phyloP scores from a whole-genome alignment of 805 yeast genomes.

The Candida endomychidarum region DNA sequence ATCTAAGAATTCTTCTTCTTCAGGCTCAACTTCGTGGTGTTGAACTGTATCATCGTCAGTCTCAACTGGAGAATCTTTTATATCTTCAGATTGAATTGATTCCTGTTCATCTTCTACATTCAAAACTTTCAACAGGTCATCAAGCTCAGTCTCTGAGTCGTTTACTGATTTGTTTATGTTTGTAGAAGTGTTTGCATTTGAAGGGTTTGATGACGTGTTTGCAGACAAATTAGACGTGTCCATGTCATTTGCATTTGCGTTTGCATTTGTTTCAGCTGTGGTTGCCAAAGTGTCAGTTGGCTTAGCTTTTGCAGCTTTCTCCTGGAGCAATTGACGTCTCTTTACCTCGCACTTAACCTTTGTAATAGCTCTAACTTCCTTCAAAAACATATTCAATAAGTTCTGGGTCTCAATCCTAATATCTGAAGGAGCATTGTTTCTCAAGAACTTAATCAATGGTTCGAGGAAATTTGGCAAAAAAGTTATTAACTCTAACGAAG shows the following conservation, averaged over 20 bases:
- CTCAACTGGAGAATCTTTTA: slow-evolving; percentile 12
- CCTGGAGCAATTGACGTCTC: slow-evolving; percentile 19
- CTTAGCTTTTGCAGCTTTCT: slow-evolving; percentile 13
- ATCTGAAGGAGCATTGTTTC: slow-evolving; percentile 79
- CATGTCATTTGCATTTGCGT: neutral
- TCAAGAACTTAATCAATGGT: slow-evolving; percentile 72
- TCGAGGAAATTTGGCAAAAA: slow-evolving; percentile 88
- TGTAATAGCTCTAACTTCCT: slow-evolving; percentile 76
- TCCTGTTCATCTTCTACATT: slow-evolving; percentile 11
- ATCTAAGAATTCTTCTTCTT: slow-evolving; percentile 42
- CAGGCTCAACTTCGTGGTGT: slow-evolving; percentile 11
- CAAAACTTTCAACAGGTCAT: neutral
- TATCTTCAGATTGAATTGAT: slow-evolving; percentile 11
- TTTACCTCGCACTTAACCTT: slow-evolving; percentile 60
- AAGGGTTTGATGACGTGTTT: no score
- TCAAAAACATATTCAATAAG: slow-evolving; percentile 68
- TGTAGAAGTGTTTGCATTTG: no score
- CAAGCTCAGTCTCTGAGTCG: neutral
- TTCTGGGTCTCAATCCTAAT: slow-evolving; percentile 84
- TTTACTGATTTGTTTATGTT: no score
- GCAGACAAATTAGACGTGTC: no score
- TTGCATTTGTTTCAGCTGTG: slow-evolving; percentile 1
- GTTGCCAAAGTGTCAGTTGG: slow-evolving; percentile 2
- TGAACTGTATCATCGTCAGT: slow-evolving; percentile 9
- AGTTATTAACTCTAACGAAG: slow-evolving; percentile 83